Percentiles rank a stretch among this genome's conserved stretches.
Evolutionary conservation across 2,329 filamentous ascomycete species (phyloP).

Genomic region (Talaromyces sp.): DNA sequence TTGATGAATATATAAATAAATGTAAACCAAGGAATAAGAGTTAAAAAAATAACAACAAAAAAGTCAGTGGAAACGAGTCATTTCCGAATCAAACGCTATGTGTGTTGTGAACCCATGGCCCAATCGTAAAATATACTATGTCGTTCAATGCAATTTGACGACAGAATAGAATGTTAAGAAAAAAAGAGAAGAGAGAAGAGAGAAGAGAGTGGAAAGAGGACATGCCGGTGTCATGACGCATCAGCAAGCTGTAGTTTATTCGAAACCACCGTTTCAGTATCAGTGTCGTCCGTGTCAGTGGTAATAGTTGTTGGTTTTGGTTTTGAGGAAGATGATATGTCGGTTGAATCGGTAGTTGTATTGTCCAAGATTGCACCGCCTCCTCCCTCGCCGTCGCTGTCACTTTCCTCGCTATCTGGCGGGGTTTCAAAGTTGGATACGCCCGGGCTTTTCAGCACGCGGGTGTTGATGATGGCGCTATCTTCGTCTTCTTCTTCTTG

Average conservation of each 20-base stretch:
- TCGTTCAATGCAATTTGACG: not conserved
- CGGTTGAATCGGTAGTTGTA: not conserved
- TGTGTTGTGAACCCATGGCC: not conserved
- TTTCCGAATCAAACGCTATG: not conserved
- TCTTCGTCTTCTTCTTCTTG: conserved; percentile 5
- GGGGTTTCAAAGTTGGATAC: conserved; percentile 6
- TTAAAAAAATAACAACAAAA: not conserved
- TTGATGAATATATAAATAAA: not conserved
- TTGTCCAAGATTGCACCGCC: not conserved
- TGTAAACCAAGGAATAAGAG: not conserved
- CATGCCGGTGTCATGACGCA: conserved; percentile 4
- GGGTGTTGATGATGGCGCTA: not conserved
- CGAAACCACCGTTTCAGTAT: not conserved
- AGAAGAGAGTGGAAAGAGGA: not conserved
- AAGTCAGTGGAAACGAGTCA: not conserved
- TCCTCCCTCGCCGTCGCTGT: conserved; percentile 6
- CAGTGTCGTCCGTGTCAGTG: conserved; percentile 1
- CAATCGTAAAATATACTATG: not conserved
- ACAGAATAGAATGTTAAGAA: not conserved
- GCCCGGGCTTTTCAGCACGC: conserved; percentile 11
- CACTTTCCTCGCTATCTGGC: conserved; percentile 8
- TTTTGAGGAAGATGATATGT: not conserved
- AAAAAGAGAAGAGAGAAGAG: not conserved
- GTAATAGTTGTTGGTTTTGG: not conserved
- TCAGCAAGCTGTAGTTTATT: conserved; percentile 9